A percentile compares a stretch with the other conserved stretches of the same genome.
These are phyloP conservation scores for Xerocomellus intermedius DNA, from an alignment of 768 basidiomycete species.

Conservation along the genomic window DNA sequence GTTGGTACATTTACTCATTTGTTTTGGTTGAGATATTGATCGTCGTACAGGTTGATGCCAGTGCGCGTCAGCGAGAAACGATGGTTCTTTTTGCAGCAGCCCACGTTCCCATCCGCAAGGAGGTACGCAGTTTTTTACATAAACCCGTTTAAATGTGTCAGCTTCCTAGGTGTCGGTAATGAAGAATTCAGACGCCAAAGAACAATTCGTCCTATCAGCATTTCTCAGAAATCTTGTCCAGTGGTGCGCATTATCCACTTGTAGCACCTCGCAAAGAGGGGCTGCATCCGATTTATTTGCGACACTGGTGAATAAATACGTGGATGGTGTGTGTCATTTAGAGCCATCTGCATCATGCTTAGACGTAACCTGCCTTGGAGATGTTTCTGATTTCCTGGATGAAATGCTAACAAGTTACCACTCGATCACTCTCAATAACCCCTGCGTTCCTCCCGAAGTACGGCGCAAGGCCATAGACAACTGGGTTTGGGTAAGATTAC, in stretches of 20 bases:
- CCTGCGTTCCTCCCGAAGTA: slow-evolving; percentile 27
- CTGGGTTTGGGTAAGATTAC: slow-evolving; percentile 68
- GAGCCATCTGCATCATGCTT: not conserved
- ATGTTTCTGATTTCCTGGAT: slow-evolving; percentile 44
- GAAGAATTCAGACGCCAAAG: slow-evolving; percentile 30
- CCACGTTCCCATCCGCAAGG: slow-evolving; percentile 60
- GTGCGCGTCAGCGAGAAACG: slow-evolving; percentile 54
- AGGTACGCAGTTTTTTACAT: slow-evolving; percentile 43
- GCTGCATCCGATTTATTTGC: slow-evolving; percentile 58
- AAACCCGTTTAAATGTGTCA: not conserved
- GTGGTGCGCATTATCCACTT: slow-evolving; percentile 56
- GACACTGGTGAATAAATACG: slow-evolving; percentile 76
- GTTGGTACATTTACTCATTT: slow-evolving; percentile 35
- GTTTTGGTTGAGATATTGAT: not conserved
- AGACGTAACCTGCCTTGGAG: slow-evolving; percentile 31
- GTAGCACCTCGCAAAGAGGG: slow-evolving; percentile 50
- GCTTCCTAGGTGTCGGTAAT: slow-evolving; percentile 40
- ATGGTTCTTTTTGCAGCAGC: slow-evolving; percentile 66
- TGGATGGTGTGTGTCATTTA: slow-evolving; percentile 52
- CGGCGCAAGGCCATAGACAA: slow-evolving; percentile 53
- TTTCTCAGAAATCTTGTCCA: slow-evolving; percentile 55
- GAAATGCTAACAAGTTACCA: slow-evolving; percentile 48
- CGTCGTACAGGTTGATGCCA: slow-evolving; percentile 16
- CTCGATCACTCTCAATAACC: slow-evolving; percentile 43
- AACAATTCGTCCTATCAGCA: slow-evolving; percentile 44